phyloP scores from a whole-genome alignment of 208 protist genomes.

The Novymonas esmeraldas region DNA sequence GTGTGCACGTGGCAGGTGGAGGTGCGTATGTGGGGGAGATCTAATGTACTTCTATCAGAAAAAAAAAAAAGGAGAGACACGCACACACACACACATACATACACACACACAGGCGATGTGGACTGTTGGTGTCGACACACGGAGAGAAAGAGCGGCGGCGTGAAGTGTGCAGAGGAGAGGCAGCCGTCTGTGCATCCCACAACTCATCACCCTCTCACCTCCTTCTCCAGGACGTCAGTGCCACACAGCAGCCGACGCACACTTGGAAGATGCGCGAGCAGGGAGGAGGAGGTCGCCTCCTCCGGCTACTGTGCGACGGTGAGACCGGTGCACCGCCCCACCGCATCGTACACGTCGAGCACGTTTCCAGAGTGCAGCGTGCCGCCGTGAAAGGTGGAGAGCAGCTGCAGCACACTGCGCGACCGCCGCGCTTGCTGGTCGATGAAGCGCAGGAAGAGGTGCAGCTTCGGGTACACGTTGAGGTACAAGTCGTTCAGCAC shows the following conservation, averaged over 20 bases:
- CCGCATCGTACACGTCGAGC: slow-evolving; percentile 57
- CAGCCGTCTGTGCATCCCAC: no score
- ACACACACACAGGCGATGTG: no score
- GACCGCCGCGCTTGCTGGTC: slow-evolving; percentile 45
- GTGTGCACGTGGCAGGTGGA: no score
- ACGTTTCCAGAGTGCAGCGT: slow-evolving; percentile 67
- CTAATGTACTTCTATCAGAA: no score
- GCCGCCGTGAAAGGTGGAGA: slow-evolving; percentile 37
- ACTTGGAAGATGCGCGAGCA: no score
- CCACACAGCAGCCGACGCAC: not conserved
- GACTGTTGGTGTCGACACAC: no score
- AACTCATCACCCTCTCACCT: not conserved
- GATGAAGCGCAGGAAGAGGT: slow-evolving; percentile 65
- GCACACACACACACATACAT: not conserved
- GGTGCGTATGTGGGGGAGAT: no score
- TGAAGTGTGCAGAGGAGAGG: not conserved
- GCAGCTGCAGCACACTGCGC: slow-evolving; percentile 45
- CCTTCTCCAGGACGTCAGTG: no score
- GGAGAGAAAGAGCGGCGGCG: not conserved
- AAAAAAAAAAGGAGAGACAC: not conserved
- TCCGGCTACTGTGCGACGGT: not conserved
- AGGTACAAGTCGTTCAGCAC: slow-evolving; percentile 72
- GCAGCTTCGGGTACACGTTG: slow-evolving; percentile 73
- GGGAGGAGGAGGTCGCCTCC: no score
- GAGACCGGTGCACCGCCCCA: slow-evolving; percentile 44